These are phyloP conservation scores for Fusarium anguioides DNA, from an alignment of 2,329 filamentous ascomycete species.

Conservation along the genomic window DNA sequence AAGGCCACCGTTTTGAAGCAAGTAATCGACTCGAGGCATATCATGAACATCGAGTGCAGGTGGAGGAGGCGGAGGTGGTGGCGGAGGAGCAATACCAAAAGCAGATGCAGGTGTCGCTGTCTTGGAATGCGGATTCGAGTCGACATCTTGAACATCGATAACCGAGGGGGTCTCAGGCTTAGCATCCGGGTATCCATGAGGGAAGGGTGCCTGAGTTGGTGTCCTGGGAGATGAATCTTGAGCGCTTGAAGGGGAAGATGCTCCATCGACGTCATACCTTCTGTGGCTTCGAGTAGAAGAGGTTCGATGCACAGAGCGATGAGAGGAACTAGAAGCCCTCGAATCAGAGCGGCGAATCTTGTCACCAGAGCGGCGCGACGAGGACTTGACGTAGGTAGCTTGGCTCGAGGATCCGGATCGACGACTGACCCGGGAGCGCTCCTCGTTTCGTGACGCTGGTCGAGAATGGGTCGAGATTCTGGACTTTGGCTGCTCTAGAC, in stretches of 20 bases:
- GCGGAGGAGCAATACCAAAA: conserved; percentile 56
- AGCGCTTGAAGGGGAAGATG: conserved; percentile 59
- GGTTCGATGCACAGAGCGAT: conserved; percentile 51
- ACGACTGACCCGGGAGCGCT: conserved; percentile 63
- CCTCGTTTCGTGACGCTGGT: conserved; percentile 60
- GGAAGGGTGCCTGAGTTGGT: conserved; percentile 66
- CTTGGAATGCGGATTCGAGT: conserved; percentile 48
- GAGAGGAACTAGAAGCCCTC: conserved; percentile 50
- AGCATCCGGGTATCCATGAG: conserved; percentile 55
- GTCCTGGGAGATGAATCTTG: conserved; percentile 71
- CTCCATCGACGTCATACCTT: conserved; percentile 55
- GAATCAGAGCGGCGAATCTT: conserved; percentile 51
- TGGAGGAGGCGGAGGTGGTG: conserved; percentile 74
- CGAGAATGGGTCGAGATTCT: conserved; percentile 58
- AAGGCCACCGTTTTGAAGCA: conserved; percentile 89
- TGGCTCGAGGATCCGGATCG: conserved; percentile 69
- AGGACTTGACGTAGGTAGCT: conserved; percentile 62
- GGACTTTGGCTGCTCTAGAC: conserved; percentile 54
- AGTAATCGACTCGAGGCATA: conserved; percentile 87
- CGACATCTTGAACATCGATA: conserved; percentile 52
- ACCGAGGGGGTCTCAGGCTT: conserved; percentile 53
- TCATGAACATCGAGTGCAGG: conserved; percentile 78
- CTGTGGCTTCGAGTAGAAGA: conserved; percentile 52
- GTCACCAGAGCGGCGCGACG: conserved; percentile 50
- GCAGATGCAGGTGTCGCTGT: conserved; percentile 54